These are phyloP conservation scores for Fusarium sp. DNA, from an alignment of 2,329 filamentous ascomycete genomes.

Conservation along the genomic window DNA sequence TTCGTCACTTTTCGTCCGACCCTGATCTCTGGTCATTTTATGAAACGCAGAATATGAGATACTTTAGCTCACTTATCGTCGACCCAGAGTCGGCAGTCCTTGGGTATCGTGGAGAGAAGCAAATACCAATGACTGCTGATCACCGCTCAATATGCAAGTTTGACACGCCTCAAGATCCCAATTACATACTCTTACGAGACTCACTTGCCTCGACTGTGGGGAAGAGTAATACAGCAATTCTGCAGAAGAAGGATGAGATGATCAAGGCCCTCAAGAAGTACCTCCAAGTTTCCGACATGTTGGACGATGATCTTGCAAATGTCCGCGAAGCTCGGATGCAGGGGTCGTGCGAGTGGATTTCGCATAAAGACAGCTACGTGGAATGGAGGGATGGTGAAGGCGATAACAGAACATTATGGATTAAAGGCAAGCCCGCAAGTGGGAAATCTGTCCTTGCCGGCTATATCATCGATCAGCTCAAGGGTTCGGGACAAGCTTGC, in stretches of 20 bases:
- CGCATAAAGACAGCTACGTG: constrained; percentile 22
- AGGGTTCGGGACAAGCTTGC: neutral
- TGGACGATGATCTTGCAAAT: constrained; percentile 29
- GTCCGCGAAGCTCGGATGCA: constrained; percentile 19
- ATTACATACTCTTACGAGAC: constrained; percentile 53
- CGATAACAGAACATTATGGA: constrained; percentile 24
- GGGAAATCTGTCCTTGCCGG: constrained; percentile 54
- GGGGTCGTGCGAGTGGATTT: constrained; percentile 34
- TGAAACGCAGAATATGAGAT: constrained; percentile 52
- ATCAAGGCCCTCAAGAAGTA: constrained; percentile 25
- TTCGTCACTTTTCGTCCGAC: constrained; percentile 54
- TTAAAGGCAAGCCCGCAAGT: constrained; percentile 48
- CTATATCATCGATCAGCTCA: constrained; percentile 49
- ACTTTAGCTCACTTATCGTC: constrained; percentile 47
- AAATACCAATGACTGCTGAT: constrained; percentile 55
- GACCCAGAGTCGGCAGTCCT: constrained; percentile 57
- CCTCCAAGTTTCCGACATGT: constrained; percentile 19
- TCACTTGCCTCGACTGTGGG: constrained; percentile 43
- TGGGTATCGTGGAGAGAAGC: constrained; percentile 56
- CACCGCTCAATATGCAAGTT: constrained; percentile 60
- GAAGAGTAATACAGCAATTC: constrained; percentile 14
- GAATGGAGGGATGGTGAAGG: constrained; percentile 28
- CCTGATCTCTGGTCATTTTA: constrained; percentile 60
- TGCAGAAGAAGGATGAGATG: constrained; percentile 11
- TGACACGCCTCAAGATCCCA: constrained; percentile 50